Conservation (phyloP, 108 stramenopile species). For the Nitzschia sp. region DNA sequence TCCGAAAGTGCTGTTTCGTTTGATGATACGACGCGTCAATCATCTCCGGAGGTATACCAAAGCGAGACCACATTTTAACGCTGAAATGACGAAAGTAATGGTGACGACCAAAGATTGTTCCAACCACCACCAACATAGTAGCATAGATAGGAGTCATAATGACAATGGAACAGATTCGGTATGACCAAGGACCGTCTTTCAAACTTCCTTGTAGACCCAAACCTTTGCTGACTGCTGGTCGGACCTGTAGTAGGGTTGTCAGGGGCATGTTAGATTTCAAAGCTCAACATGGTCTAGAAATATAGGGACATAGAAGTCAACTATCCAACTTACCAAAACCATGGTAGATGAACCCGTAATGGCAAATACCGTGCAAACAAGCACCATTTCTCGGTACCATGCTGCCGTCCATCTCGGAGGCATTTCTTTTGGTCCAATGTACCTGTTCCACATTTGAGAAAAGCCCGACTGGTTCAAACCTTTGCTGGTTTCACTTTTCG, state of each 20-base stretch:
- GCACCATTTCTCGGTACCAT: slow-evolving; percentile 78
- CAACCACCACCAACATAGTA: slow-evolving; percentile 66
- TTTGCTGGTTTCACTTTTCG: background rate
- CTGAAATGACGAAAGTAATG: slow-evolving; percentile 86
- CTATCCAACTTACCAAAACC: slow-evolving; percentile 60
- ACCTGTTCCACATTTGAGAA: slow-evolving; percentile 47
- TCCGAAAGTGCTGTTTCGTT: slow-evolving; percentile 76
- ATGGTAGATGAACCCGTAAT: slow-evolving; percentile 88
- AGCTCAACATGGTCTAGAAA: background rate
- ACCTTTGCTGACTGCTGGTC: slow-evolving; percentile 75
- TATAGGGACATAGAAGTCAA: background rate
- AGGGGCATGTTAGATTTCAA: background rate
- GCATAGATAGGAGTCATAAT: slow-evolving; percentile 90
- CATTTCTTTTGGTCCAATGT: slow-evolving; percentile 75
- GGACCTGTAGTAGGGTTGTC: slow-evolving; percentile 33
- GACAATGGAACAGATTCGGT: slow-evolving; percentile 78
- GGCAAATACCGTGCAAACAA: slow-evolving; percentile 85
- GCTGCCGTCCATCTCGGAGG: slow-evolving; percentile 62
- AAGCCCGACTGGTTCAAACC: background rate
- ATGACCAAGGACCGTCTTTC: slow-evolving; percentile 87
- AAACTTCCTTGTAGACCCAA: slow-evolving; percentile 73
- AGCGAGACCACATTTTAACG: slow-evolving; percentile 87
- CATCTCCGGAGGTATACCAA: slow-evolving; percentile 86
- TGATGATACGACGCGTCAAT: slow-evolving; percentile 66
- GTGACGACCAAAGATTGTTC: slow-evolving; percentile 85